Conservation (phyloP, 2,329 filamentous ascomycete species). For the Chaetomium sp. region DNA sequence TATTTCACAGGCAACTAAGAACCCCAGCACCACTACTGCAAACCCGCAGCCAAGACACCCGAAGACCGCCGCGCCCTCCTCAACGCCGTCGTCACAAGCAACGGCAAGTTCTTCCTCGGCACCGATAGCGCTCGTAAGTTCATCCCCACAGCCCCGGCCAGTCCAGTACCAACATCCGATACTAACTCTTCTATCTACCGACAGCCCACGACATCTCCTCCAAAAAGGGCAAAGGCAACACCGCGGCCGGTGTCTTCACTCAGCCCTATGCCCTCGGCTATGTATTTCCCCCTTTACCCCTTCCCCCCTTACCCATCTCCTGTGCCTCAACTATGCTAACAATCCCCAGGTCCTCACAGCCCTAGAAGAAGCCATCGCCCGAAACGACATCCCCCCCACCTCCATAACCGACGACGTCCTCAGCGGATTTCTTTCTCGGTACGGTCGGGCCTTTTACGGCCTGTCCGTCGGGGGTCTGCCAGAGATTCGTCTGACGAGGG, state of each 20-base stretch:
- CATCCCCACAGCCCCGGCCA: too few relatives aligned
- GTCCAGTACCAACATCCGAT: background rate
- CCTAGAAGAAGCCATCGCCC: conserved; percentile 54
- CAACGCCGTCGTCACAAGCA: conserved; percentile 52
- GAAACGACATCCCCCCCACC: conserved; percentile 43
- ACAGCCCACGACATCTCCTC: conserved; percentile 50
- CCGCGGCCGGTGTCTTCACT: conserved; percentile 72
- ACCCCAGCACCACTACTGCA: conserved; percentile 64
- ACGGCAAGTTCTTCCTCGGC: conserved; percentile 66
- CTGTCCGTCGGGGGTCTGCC: conserved; percentile 44
- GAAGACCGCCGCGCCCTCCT: conserved; percentile 67
- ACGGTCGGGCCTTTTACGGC: conserved; percentile 49
- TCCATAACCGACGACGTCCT: conserved; percentile 49
- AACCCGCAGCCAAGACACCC: conserved; percentile 68
- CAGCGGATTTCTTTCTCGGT: conserved; percentile 47
- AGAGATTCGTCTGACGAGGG: conserved; percentile 50
- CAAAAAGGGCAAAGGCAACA: conserved; percentile 51
- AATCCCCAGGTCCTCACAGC: conserved; percentile 50
- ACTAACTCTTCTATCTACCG: too few relatives aligned
- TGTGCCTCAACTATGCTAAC: background rate
- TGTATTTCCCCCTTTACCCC: conserved; percentile 11
- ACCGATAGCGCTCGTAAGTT: conserved; percentile 62
- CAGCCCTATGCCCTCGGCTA: conserved; percentile 58
- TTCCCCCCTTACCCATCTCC: background rate
- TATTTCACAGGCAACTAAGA: background rate